Base-by-base conservation (phyloP, 306 rosid genomes). In the Fragaria iinumae region DNA sequence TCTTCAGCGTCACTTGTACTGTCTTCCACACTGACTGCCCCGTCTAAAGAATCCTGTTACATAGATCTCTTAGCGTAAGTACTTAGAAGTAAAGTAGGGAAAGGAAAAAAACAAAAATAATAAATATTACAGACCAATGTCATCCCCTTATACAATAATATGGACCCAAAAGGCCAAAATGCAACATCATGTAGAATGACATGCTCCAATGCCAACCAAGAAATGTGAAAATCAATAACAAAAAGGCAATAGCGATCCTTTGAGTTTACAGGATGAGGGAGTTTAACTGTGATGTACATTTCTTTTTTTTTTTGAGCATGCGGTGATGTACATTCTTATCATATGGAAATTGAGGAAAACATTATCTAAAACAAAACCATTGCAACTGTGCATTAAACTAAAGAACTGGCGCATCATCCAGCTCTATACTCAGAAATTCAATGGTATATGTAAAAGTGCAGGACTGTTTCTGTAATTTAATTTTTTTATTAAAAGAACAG, bases 21-120 rank as follows among this genome's bases (percentile, higher is more conserved):
- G 39, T 86, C 89, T 67, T 89, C 89, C 69, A 62, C 86, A 70
- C 73, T 76, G 69, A 74, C 71, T 64, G 81, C 89, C 69, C 87
- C 85, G 66, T 90, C 97, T 57, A 76, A 72, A 67, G 91, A 83
- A 67, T 88, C 96, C 98, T 94, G 98, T 84, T 67, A 78, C 82
- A 82, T 43, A 57, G 84, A 81, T 44, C 78, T 67, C 76, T 81
- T 75, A 80, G 90, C 72, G 72, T 34, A 18, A 18, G 27, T 65
- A 65, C 43, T 16, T 32, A 32, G n/a, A 32, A 12, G 43, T 6
- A 76, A 53, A 39, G 39, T 5, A 41, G 7, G 5, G 67, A 71
- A 69, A 14, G 4, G 16, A 47, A 11, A 71, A 13, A 2, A 36
- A 62, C 38, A 71, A 10, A 25, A 78, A 13, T 14, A 8, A 63